These are phyloP conservation scores for Rhododendron kiyosumense DNA, from an alignment of 148 eudicot genomes.

Conservation along the genomic window DNA sequence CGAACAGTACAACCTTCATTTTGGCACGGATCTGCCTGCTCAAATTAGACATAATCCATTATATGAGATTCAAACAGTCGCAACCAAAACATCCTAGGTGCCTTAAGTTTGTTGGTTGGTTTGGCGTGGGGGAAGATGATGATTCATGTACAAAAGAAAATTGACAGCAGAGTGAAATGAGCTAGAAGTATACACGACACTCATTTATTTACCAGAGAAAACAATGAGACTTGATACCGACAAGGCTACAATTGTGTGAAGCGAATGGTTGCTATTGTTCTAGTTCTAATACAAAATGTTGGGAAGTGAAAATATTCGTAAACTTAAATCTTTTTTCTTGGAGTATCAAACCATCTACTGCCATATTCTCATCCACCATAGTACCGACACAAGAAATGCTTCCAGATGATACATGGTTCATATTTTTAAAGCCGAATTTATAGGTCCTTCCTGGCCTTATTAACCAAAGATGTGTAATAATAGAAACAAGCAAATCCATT, in stretches of 20 bases:
- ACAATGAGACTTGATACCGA: not conserved
- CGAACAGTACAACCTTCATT: conserved; percentile 69
- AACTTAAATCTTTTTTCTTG: not conserved
- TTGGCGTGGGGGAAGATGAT: not conserved
- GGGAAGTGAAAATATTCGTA: not conserved
- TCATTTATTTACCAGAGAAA: not conserved
- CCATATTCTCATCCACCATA: not conserved
- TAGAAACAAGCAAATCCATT: not conserved
- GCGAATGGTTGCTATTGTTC: not conserved
- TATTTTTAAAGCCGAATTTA: not conserved
- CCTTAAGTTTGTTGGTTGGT: not conserved
- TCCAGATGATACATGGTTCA: not conserved
- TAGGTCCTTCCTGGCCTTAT: not conserved
- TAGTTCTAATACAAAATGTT: not conserved
- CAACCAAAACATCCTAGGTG: not conserved
- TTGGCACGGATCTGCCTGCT: conserved; percentile 69
- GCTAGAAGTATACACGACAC: not conserved
- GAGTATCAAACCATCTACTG: not conserved
- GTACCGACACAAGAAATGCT: not conserved
- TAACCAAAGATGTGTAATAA: not conserved
- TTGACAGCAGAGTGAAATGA: too few relatives aligned
- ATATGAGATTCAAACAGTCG: conserved; percentile 10
- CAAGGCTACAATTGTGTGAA: not conserved
- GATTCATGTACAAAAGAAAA: not conserved
- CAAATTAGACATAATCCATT: conserved; percentile 7